phyloP scores from a whole-genome alignment of 345 rosid species.

The Lepidium africanum region DNA sequence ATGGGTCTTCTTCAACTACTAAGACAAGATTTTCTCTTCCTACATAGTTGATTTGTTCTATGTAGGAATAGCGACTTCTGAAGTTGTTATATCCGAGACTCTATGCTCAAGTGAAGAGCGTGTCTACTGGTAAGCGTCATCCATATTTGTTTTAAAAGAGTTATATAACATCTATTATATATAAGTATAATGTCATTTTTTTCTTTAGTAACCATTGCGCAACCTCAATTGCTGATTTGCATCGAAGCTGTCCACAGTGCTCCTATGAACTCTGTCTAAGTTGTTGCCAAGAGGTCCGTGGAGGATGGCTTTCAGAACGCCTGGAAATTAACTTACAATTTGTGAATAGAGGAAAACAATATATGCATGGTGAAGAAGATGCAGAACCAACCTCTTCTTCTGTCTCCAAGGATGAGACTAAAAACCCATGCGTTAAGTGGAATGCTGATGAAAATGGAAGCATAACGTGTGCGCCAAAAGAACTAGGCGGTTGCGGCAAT shows the following conservation, averaged over 20 bases:
- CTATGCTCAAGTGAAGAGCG: conserved; percentile 62
- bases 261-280: conserved; percentile 71
- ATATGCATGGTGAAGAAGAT: conserved; percentile 79
- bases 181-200: not conserved
- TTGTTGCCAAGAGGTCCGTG: conserved; percentile 80
- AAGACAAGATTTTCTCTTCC: not conserved
- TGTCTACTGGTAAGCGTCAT: conserved; percentile 58
- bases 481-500: conserved; percentile 70
- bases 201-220: conserved; percentile 76
- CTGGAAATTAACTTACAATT: conserved; percentile 37
- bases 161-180: not conserved
- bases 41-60: not conserved
- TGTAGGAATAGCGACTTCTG: conserved; percentile 24
- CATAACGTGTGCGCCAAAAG: conserved; percentile 55
- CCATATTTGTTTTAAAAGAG: not conserved
- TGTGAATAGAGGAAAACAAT: conserved; percentile 46
- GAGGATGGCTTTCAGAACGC: conserved; percentile 36
- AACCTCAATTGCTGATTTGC: conserved; percentile 85
- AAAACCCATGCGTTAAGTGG: conserved; percentile 33
- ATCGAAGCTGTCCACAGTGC: conserved; percentile 76
- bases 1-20: not conserved
- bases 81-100: conserved; percentile 39
- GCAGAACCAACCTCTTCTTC: conserved; percentile 23
- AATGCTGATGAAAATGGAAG: conserved; percentile 44
- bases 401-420: conserved; percentile 13